phyloP scores from a whole-genome alignment of 768 basidiomycete genomes.

The Goffeauzyma gilvescens region DNA sequence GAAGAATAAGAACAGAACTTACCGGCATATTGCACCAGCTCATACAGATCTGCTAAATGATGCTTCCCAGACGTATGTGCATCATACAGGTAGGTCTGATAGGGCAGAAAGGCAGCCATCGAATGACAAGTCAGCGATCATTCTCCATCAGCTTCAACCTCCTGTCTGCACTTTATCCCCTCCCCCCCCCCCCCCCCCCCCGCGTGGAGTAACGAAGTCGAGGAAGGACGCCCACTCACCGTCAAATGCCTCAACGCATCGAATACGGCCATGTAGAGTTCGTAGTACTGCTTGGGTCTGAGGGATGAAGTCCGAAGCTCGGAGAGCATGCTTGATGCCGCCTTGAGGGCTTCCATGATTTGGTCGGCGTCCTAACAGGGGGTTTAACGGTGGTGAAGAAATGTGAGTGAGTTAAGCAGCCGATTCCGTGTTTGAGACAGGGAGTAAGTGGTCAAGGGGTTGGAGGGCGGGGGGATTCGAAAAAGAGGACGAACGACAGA shows the following conservation, averaged over 20 bases:
- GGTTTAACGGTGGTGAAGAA: neutral
- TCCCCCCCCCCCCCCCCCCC: neutral
- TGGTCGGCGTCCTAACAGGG: conserved; percentile 66
- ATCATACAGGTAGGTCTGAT: conserved; percentile 83
- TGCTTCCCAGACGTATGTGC: conserved; percentile 80
- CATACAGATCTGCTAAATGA: conserved; percentile 94
- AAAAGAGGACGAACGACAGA: too few species aligned
- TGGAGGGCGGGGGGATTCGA: too few species aligned
- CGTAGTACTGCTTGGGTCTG: conserved; percentile 86
- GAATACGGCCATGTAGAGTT: conserved; percentile 98
- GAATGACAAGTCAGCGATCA: too few species aligned
- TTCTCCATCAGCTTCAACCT: too few species aligned
- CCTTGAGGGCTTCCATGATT: conserved; percentile 96
- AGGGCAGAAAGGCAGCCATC: too few species aligned
- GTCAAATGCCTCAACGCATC: conserved; percentile 77
- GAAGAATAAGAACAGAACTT: neutral
- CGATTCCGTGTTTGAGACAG: too few species aligned
- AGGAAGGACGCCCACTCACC: neutral
- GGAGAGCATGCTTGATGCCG: conserved; percentile 89
- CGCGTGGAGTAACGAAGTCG: neutral
- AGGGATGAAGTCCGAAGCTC: conserved; percentile 84
- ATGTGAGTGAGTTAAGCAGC: too few species aligned
- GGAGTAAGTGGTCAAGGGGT: too few species aligned
- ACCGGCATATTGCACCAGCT: conserved; percentile 77
- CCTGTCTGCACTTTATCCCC: too few species aligned